These are phyloP conservation scores for Desmodesmus armatus DNA, from an alignment of 139 green algal genomes.

Conservation along the genomic window DNA sequence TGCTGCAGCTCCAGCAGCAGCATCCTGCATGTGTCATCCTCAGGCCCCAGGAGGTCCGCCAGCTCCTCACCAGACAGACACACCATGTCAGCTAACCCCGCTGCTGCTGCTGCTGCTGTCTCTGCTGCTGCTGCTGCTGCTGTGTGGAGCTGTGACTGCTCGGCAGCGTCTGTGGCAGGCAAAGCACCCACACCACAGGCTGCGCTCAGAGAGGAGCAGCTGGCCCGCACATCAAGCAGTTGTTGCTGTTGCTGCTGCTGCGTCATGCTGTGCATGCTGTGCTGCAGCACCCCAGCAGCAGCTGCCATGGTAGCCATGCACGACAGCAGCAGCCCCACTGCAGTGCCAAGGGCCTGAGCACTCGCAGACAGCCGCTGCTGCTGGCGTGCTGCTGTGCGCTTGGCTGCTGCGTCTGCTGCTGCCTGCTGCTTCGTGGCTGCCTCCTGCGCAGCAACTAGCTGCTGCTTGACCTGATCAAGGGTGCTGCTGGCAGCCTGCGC, in stretches of 20 bases:
- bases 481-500: not conserved
- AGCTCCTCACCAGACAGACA: conserved; percentile 50
- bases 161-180: conserved; percentile 15
- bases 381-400: not conserved
- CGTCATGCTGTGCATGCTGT: conserved; percentile 2
- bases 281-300: not conserved
- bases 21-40: conserved; percentile 25
- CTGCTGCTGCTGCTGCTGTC: conserved; percentile 18
- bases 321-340: conserved; percentile 16
- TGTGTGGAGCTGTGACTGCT: conserved; percentile 28
- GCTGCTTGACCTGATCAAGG: conserved; percentile 10
- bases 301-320: conserved; percentile 5
- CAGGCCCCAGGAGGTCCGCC: conserved; percentile 47
- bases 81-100: conserved; percentile 51
- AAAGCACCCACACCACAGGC: not conserved
- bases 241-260: conserved; percentile 34
- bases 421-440: conserved; percentile 5
- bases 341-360: not conserved
- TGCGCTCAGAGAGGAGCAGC: not conserved
- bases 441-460: conserved; percentile 29
- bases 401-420: conserved; percentile 19
- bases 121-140: not conserved
- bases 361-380: conserved; percentile 12
- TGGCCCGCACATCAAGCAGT: not conserved
- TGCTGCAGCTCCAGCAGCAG: not conserved